Evolutionary conservation across 768 basidiomycete genomes (phyloP).

Genomic region (Hericium alpestre): DNA sequence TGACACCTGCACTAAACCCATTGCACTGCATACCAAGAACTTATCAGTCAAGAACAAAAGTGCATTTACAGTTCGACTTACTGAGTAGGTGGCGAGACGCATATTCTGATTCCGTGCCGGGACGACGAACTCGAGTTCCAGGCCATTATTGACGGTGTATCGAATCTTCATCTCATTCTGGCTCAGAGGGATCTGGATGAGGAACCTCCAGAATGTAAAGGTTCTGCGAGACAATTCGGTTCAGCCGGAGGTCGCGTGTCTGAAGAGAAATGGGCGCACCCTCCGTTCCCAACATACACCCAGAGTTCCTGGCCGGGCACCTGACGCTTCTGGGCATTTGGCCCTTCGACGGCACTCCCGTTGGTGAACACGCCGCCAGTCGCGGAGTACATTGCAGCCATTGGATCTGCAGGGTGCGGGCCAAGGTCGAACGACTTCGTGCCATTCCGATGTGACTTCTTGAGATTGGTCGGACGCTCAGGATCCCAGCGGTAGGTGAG

Average conservation of each 20-base stretch:
- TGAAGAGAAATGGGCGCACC: slow-evolving; percentile 23
- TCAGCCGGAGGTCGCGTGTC: too few species aligned
- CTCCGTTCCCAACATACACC: slow-evolving; percentile 47
- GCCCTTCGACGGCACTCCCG: neutral
- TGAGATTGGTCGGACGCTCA: slow-evolving; percentile 21
- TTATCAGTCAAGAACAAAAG: neutral
- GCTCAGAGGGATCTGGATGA: slow-evolving; percentile 69
- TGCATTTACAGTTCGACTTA: slow-evolving; percentile 22
- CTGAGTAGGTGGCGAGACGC: slow-evolving; percentile 84
- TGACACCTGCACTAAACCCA: slow-evolving; percentile 82
- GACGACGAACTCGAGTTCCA: slow-evolving; percentile 70
- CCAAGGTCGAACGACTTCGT: slow-evolving; percentile 44
- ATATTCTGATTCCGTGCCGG: slow-evolving; percentile 76
- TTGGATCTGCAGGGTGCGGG: slow-evolving; percentile 68
- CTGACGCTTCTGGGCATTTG: slow-evolving; percentile 29
- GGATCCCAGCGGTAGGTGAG: slow-evolving; percentile 72
- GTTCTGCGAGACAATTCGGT: slow-evolving; percentile 36
- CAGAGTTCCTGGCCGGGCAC: slow-evolving; percentile 62
- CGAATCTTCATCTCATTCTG: slow-evolving; percentile 61
- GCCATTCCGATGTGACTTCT: slow-evolving; percentile 5
- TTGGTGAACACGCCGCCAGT: neutral
- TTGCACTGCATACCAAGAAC: slow-evolving; percentile 48
- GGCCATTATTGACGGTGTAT: slow-evolving; percentile 78
- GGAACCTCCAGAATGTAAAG: slow-evolving; percentile 91
- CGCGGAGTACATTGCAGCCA: slow-evolving; percentile 27